These are phyloP conservation scores for Phalaenopsis equestris DNA, from an alignment of 106 monocot genomes.

Conservation along the genomic window DNA sequence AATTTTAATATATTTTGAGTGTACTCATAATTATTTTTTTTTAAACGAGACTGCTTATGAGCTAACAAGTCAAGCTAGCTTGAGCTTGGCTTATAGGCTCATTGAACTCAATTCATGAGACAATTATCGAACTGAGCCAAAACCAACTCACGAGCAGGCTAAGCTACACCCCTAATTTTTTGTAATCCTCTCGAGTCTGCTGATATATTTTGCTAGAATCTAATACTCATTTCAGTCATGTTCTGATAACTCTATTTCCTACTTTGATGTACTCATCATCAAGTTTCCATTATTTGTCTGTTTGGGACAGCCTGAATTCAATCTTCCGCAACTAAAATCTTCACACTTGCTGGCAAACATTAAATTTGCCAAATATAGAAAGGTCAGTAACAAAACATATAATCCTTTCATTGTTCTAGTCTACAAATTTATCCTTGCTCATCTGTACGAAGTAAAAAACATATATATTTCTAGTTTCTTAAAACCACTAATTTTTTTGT, in stretches of 20 bases:
- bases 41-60: too few relatives aligned
- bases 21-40: too few relatives aligned
- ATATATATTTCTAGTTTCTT: not conserved
- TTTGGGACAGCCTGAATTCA: conserved; percentile 52
- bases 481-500: not conserved
- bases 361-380: conserved; percentile 61
- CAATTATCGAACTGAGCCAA: too few relatives aligned
- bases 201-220: not conserved
- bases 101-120: too few relatives aligned
- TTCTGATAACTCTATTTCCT: not conserved
- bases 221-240: not conserved
- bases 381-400: conserved; percentile 29
- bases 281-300: not conserved
- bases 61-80: too few relatives aligned
- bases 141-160: too few relatives aligned
- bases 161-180: too few relatives aligned
- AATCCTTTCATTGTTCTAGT: not conserved
- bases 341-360: conserved; percentile 43
- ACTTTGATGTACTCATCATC: not conserved
- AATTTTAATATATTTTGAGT: too few relatives aligned
- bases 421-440: not conserved
- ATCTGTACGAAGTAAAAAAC: not conserved
- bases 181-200: not conserved
- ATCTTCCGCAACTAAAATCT: conserved; percentile 48
- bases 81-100: too few relatives aligned